Evolutionary conservation across 192 early-diverging fungal species (phyloP), one percentile per base, ranked within the genome.

Genomic region (Backusella psychrophila): DNA sequence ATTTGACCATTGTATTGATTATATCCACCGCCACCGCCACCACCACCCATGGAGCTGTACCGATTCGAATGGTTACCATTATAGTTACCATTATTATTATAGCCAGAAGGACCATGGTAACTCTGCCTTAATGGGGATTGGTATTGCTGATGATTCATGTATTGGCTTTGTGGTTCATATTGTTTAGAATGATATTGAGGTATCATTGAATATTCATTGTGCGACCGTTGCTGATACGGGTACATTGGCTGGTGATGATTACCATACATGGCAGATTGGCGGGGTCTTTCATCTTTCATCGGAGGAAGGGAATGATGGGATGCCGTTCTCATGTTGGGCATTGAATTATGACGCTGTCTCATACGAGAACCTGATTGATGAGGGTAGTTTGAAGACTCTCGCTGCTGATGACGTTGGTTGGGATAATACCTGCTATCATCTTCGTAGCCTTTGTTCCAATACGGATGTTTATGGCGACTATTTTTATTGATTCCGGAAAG

Each of bases 221-320:
- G 56, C 23, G 56, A 63, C 56, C 56, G 26, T 26, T 63, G 56
- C 11, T 68, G 66, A n/a, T 68, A 68, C 35, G 66, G 29, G 66
- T 68, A 68, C 29, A 33, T n/a, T n/a, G 35, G 23, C 35, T 68
- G 66, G 66, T 68, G 66, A 36, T 68, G 35, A 35, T 41, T 39
- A 14, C 34, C 21, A 38, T 69, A 41, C 21, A 23, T 69, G 36
- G 21, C 19, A 41, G 68, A 69, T 12, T 35, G n/a, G n/a, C 38
- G 68, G 9, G n/a, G 36, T 39, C 68, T 38, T 41, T 14, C 68
- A 11, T 38, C 34, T 23, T 69, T 69, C 35, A 69, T 21, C 68
- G 56, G 56, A 63, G 26, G 23, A 39, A 12, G n/a, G 4, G 35
- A 21, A 69, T 69, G 36, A 23, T 35, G 35, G n/a, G 66, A 2